Conservation (phyloP, 2,329 filamentous ascomycete species). For the Colletotrichum abscissum region DNA sequence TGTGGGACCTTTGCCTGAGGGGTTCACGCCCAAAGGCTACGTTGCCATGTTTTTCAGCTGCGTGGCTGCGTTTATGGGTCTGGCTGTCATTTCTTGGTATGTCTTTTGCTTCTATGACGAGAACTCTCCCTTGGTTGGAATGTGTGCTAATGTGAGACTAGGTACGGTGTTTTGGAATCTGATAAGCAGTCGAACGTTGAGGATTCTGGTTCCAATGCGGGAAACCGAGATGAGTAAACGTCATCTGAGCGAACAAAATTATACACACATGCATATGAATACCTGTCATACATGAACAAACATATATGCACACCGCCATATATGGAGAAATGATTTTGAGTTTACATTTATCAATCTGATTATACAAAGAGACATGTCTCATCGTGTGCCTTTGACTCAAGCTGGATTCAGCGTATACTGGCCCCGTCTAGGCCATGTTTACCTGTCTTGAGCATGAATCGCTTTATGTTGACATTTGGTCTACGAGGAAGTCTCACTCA, state of each 20-base stretch:
- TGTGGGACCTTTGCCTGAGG: slow-evolving; percentile 30
- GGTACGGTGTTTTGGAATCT: slow-evolving; percentile 29
- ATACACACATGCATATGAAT: neutral
- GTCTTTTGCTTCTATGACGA: neutral
- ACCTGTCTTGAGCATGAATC: too few species aligned
- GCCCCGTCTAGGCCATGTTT: too few species aligned
- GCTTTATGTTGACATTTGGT: too few species aligned
- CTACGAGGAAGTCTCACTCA: too few species aligned
- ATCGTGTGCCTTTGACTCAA: too few species aligned
- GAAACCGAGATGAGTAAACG: slow-evolving; percentile 12
- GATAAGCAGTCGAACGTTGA: slow-evolving; percentile 8
- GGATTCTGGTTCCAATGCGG: neutral
- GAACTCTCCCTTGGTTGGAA: neutral
- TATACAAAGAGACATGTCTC: too few species aligned
- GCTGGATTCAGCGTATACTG: too few species aligned
- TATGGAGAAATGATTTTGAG: neutral
- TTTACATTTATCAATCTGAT: neutral
- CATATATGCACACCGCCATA: neutral
- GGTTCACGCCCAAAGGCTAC: slow-evolving; percentile 37
- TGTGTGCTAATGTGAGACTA: neutral
- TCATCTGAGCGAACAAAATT: neutral
- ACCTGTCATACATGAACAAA: neutral
- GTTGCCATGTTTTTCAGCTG: slow-evolving; percentile 37
- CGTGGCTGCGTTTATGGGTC: slow-evolving; percentile 33
- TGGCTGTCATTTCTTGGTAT: slow-evolving; percentile 35